Evolutionary conservation across 2,329 filamentous ascomycete species (phyloP), one percentile per base, ranked within the genome.

Genomic region (Aspergillus jensenii): DNA sequence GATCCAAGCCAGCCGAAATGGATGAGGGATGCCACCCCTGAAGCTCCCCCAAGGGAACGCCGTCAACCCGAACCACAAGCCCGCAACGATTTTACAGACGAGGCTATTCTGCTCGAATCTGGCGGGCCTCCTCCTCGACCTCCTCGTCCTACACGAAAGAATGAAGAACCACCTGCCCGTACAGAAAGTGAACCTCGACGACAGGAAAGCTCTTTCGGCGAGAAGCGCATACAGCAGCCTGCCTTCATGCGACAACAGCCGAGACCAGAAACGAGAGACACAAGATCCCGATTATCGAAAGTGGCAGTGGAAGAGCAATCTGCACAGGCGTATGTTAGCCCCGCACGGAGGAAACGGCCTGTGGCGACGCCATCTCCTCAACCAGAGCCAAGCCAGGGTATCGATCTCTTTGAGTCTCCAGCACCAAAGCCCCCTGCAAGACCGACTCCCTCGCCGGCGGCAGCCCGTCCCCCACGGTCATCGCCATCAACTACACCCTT

Each of bases 1-100:
- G 92, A 96, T 68, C 82, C 89, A 2, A 90, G 74, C 68, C 90
- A 96, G 70, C 95, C 95, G 0, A 95, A 91, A 70, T 99, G 95
- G 95, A 96, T 99, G 93, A 87, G 89, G 66, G 89, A 93, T 57
- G 83, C 86, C 43, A 55, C 60, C 25, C 69, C 65, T 39, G 67
- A 71, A 31, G 63, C 66, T 52, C 40, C 60, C 37, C 59, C 63
- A 33, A 40, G 59, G 52, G 61, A 65, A 51, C 63, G 61, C 44
- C 57, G 59, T 21, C 70, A 59, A 46, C 58, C 65, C 40, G 65
- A 60, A 47, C 58, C 65, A 39, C 37, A 33, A 11, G 63, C 53
- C 17, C 65, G 69, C 46, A 59, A 59, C 21, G 61, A 62, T 3
- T 66, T 83, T 6, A 91, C 89, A 0, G 85, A 90, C 61, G 89